Conservation (phyloP, 2,329 filamentous ascomycete species). For the Xylariaceae sp. region DNA sequence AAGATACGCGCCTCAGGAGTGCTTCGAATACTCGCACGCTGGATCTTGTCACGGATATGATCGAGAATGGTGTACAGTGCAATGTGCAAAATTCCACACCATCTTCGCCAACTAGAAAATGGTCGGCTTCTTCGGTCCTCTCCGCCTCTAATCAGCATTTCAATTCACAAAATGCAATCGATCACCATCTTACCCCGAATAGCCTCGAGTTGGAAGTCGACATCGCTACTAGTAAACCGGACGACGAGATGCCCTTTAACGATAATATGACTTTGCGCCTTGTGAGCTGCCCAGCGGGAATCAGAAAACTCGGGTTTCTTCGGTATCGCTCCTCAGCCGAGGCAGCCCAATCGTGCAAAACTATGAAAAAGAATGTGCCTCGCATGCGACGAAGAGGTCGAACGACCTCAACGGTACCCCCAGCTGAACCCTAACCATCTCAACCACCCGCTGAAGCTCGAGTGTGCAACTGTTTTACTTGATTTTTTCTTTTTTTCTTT, state of each 20-base stretch:
- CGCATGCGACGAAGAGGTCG: slow-evolving; percentile 30
- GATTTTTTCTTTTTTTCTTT: slow-evolving; percentile 11
- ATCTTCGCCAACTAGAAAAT: slow-evolving; percentile 11
- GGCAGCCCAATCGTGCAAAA: slow-evolving; percentile 28
- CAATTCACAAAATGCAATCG: slow-evolving; percentile 12
- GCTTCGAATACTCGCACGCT: slow-evolving; percentile 22
- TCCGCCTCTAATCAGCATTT: slow-evolving; percentile 3
- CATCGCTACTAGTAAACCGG: slow-evolving; percentile 15
- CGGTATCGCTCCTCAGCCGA: slow-evolving; percentile 30
- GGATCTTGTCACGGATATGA: slow-evolving; percentile 29
- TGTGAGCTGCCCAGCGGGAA: slow-evolving; percentile 24
- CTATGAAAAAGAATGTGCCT: slow-evolving; percentile 30
- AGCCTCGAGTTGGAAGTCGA: slow-evolving; percentile 27
- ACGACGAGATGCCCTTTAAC: slow-evolving; percentile 19
- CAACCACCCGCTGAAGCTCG: slow-evolving; percentile 12
- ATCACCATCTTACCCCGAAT: slow-evolving; percentile 11
- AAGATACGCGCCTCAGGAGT: slow-evolving; percentile 19
- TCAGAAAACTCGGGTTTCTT: slow-evolving; percentile 26
- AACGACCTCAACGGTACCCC: slow-evolving; percentile 6
- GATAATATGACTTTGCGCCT: slow-evolving; percentile 22
- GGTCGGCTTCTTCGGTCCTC: slow-evolving; percentile 3
- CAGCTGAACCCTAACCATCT: slow-evolving; percentile 9
- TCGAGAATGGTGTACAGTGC: slow-evolving; percentile 31
- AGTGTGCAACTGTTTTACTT: slow-evolving; percentile 14
- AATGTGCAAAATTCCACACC: slow-evolving; percentile 28